phyloP scores from a whole-genome alignment of 2,329 filamentous ascomycete species.

The Arthrinium puccinioides region DNA sequence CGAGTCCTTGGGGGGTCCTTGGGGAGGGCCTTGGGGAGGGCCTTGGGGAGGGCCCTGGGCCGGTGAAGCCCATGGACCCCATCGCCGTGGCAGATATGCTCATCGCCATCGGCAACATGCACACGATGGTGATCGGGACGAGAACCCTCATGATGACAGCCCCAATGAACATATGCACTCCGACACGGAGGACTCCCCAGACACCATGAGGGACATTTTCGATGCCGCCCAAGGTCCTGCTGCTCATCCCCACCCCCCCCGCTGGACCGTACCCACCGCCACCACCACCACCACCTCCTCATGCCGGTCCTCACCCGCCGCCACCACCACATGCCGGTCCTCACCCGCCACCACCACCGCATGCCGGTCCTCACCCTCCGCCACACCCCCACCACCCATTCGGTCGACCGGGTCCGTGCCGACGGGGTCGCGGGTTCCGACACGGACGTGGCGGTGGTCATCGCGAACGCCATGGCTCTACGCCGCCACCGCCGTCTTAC shows the following conservation, averaged over 20 bases:
- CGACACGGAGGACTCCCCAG: conserved; percentile 27
- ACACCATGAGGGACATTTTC: conserved; percentile 17
- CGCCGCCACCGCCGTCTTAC: conserved; percentile 13
- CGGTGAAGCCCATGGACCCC: conserved; percentile 9
- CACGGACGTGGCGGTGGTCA: conserved; percentile 12
- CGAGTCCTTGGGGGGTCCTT: conserved; percentile 9
- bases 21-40: conserved; percentile 6
- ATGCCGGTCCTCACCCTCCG: conserved; percentile 14
- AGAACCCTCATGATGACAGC: background rate
- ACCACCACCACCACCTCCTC: conserved; percentile 9
- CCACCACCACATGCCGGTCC: conserved; percentile 6
- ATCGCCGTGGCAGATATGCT: conserved; percentile 10
- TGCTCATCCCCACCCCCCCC: conserved; percentile 7
- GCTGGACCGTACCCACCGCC: conserved; percentile 3
- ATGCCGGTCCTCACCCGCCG: background rate
- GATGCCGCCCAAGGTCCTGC: conserved; percentile 8
- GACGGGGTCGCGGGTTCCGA: conserved; percentile 13
- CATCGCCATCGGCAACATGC: conserved; percentile 16
- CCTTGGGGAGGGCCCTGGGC: conserved; percentile 7
- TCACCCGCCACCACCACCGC: conserved; percentile 8
- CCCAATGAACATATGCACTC: conserved; percentile 17
- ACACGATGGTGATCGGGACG: conserved; percentile 15
- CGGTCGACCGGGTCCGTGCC: conserved; percentile 7
- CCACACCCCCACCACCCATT: conserved; percentile 15
- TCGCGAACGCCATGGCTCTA: conserved; percentile 11